phyloP scores from a whole-genome alignment of 345 rosid species.

The Acer yangbiense region DNA sequence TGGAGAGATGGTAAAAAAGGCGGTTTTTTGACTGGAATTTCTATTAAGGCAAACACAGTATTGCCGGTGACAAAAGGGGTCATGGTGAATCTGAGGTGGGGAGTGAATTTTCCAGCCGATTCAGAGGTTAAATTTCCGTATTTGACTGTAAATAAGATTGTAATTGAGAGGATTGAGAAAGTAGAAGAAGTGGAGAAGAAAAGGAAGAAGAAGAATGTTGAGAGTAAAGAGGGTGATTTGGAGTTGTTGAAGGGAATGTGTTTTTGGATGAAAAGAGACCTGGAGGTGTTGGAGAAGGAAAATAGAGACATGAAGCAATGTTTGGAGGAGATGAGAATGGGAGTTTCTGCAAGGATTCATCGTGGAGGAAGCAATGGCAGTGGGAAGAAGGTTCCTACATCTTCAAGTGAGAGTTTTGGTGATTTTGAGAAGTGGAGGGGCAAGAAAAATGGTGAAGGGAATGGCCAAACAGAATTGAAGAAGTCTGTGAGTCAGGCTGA shows the following conservation, averaged over 20 bases:
- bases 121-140: conserved; percentile 45
- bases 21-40: conserved; percentile 33
- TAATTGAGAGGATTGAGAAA: conserved; percentile 47
- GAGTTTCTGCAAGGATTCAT: conserved; percentile 22
- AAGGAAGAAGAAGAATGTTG: conserved; percentile 18
- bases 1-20: conserved; percentile 30
- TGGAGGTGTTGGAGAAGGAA: conserved; percentile 54
- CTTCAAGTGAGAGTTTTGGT: conserved; percentile 28
- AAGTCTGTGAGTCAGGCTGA: conserved; percentile 30
- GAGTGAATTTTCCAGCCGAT: conserved; percentile 39
- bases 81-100: conserved; percentile 52
- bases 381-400: conserved; percentile 30
- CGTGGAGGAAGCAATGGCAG: conserved; percentile 17
- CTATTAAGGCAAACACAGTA: conserved; percentile 50
- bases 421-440: conserved; percentile 43
- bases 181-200: conserved; percentile 29
- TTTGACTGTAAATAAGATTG: conserved; percentile 58
- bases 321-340: conserved; percentile 47
- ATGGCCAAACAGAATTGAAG: conserved; percentile 29
- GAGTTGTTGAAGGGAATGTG: conserved; percentile 56
- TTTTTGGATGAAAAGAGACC: conserved; percentile 56
- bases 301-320: conserved; percentile 51
- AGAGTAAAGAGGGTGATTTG: conserved; percentile 33
- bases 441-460: conserved; percentile 37
- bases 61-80: conserved; percentile 49